phyloP scores from a whole-genome alignment of 805 yeast genomes.

The Barnettozyma populi region DNA sequence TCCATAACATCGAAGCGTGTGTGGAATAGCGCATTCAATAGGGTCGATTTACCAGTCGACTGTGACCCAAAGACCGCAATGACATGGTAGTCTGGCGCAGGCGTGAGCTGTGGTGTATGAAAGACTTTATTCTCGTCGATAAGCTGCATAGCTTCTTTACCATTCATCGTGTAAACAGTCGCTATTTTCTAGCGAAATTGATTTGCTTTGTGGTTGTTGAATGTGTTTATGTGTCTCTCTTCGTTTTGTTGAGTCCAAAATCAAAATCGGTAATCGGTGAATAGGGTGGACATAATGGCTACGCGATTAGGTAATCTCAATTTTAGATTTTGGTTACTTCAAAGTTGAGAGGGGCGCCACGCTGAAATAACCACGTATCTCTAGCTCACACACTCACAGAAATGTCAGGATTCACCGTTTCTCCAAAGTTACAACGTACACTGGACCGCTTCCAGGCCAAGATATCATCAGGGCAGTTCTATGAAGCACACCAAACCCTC shows the following conservation, averaged over 20 bases:
- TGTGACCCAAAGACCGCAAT: constrained; percentile 97
- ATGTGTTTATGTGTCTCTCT: not conserved
- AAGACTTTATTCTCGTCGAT: constrained; percentile 48
- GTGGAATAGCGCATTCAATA: constrained; percentile 78
- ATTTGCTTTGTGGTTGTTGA: not conserved
- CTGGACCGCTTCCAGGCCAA: constrained; percentile 60
- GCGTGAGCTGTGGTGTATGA: constrained; percentile 21
- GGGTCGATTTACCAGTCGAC: constrained; percentile 92
- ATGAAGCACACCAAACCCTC: constrained; percentile 94
- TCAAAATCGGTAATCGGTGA: not conserved
- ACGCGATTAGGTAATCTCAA: no score
- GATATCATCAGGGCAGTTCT: constrained; percentile 69
- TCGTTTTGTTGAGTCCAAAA: not conserved
- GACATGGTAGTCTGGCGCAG: constrained; percentile 57
- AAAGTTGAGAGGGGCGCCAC: not conserved
- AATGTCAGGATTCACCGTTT: constrained; percentile 14
- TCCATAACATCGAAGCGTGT: constrained; percentile 93
- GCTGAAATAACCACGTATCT: not conserved
- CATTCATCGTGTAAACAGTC: not conserved
- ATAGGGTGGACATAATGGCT: no score
- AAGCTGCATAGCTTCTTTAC: constrained; percentile 35
- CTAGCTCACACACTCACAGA: not conserved
- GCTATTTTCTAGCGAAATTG: not conserved
- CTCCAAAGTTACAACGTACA: constrained; percentile 48
- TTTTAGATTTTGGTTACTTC: no score